Conservation (phyloP, 83 land plant genomes). For the Thuja plicata region DNA sequence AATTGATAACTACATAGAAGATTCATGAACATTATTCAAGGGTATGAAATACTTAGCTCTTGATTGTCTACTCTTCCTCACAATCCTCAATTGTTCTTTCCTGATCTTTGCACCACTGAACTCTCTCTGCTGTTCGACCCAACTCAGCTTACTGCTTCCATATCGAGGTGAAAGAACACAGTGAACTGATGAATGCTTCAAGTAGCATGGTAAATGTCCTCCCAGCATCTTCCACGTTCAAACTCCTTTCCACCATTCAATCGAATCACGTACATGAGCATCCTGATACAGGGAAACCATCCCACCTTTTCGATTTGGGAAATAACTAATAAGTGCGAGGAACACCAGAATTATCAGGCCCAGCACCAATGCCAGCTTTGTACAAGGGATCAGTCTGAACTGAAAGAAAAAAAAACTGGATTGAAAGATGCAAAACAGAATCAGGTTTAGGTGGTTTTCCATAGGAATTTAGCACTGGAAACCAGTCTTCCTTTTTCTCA, state of each 20-base stretch:
- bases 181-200: constrained; percentile 79
- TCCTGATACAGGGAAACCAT: constrained; percentile 79
- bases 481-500: constrained; percentile 43
- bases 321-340: constrained; percentile 79
- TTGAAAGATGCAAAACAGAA: constrained; percentile 36
- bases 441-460: constrained; percentile 48
- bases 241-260: constrained; percentile 50
- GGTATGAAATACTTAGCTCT: too few relatives aligned
- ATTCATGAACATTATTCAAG: too few relatives aligned
- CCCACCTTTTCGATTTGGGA: constrained; percentile 69
- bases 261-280: constrained; percentile 73
- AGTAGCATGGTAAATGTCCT: constrained; percentile 80
- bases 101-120: too few relatives aligned
- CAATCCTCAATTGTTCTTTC: too few relatives aligned
- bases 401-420: constrained; percentile 50
- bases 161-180: constrained; percentile 92
- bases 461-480: constrained; percentile 35
- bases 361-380: constrained; percentile 49
- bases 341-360: constrained; percentile 56
- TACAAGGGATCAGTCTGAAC: constrained; percentile 52
- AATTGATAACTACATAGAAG: too few relatives aligned
- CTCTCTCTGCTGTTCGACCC: constrained; percentile 76
- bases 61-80: too few relatives aligned
- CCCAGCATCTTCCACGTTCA: constrained; percentile 73
- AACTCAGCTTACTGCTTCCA: constrained; percentile 77